Base-by-base conservation (phyloP, 2,329 filamentous ascomycete species). In the Xylariaceae sp. region DNA sequence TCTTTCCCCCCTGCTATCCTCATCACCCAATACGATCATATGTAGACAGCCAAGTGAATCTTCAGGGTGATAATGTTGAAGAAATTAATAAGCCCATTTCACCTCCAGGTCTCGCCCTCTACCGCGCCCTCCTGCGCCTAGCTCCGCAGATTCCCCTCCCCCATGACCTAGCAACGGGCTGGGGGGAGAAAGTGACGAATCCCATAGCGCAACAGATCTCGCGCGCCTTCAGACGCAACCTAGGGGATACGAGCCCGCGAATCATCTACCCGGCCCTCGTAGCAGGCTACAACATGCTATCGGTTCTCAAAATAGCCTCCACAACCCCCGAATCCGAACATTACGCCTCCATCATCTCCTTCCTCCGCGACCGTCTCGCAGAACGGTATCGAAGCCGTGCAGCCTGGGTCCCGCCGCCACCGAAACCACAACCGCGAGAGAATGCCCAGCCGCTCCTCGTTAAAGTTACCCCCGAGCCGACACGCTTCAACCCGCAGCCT, bases 111-210 rank as follows among this genome's bases (percentile, higher is more conserved):
- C 75, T 87, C 52, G 83, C 86, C 40, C 79, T 92, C 39, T 91
- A 85, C 67, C 77, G 83, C 51, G 81, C 85, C 27, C 77, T 92
- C 44, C 67, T 89, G 42, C 73, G 73, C 50, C 75, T 80, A 65
- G 80, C 74, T 47, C 64, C 69, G 22, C 69, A 65, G 33, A 66
- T 85, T 25, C 67, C 74, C 1, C 66, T 87, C 2, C 74, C 78
- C 2, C 56, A 70, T 59, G 68, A 78, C 37, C 58, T 76, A 17
- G 56, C 62, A 6, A 50, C 57, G 2, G 60, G 53, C 42, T 62
- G 60, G 43, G 52, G 52, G 40, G 48, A 35, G 17, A 57, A 58
- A 46, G n/a, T n/a, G n/a, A n/a, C n/a, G n/a, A 66, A 73, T 45
- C 77, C 79, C 0, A 65, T 88, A 43, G 67, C 70, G 41, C 72